Evolutionary conservation across 179 eudicot genomes (phyloP).

Genomic region (Silene vulgaris): DNA sequence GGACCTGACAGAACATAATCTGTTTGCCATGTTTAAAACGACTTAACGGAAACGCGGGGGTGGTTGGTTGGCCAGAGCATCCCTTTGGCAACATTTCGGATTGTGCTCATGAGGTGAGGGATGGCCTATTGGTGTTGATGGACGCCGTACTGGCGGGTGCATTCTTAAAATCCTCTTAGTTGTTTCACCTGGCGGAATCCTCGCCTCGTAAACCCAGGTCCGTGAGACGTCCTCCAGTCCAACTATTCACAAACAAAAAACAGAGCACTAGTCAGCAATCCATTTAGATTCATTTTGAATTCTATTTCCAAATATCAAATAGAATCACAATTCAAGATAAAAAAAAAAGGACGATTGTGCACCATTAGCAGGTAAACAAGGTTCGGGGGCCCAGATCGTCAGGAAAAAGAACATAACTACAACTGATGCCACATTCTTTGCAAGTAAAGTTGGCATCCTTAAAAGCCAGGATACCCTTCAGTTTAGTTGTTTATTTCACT

Average conservation of each 20-base stretch:
- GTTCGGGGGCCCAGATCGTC: not conserved
- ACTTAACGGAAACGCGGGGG: not conserved
- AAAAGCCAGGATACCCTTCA: too few relatives aligned
- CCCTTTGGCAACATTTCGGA: not conserved
- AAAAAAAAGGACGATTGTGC: not conserved
- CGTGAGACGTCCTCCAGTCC: not conserved
- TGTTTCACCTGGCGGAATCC: not conserved
- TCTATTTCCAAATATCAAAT: not conserved
- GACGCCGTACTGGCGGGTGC: not conserved
- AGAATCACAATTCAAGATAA: not conserved
- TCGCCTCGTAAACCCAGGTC: not conserved
- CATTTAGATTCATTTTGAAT: not conserved
- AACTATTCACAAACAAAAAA: not conserved
- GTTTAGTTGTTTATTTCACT: not conserved
- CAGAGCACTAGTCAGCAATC: not conserved
- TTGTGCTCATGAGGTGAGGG: not conserved
- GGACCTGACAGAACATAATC: not conserved
- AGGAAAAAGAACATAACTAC: constrained; percentile 1
- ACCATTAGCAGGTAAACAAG: constrained; percentile 14
- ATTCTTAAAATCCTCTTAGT: not conserved
- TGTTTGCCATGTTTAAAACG: not conserved
- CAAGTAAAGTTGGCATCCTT: not conserved
- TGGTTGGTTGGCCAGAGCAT: not conserved
- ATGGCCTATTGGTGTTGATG: not conserved
- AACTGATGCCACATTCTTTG: not conserved